Evolutionary conservation across 495 filamentous ascomycete genomes (phyloP).

Genomic region (Parathielavia hyrcaniae): DNA sequence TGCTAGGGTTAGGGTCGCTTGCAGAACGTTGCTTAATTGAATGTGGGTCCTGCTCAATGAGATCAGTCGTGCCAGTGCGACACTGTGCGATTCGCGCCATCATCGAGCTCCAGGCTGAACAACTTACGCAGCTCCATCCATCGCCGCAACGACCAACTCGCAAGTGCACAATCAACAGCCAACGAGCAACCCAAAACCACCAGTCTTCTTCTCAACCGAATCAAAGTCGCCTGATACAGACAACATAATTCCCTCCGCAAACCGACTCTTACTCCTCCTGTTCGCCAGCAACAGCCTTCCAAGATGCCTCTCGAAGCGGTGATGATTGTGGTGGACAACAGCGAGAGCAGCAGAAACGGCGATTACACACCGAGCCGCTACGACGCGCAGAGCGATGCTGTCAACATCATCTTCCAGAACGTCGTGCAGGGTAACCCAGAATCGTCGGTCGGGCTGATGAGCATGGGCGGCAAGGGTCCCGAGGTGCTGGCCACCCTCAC

Average conservation of each 20-base stretch:
- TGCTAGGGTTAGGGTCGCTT: background rate
- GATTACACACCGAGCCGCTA: constrained; percentile 92
- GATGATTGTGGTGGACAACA: constrained; percentile 86
- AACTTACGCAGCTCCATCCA: constrained; percentile 26
- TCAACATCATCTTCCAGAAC: constrained; percentile 86
- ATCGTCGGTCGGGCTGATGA: constrained; percentile 95
- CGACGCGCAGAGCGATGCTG: constrained; percentile 91
- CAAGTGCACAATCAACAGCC: background rate
- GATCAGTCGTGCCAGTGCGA: background rate
- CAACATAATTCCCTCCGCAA: background rate
- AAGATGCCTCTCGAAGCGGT: constrained; percentile 59
- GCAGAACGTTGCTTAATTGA: background rate
- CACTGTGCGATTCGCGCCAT: background rate
- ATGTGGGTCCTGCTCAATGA: background rate
- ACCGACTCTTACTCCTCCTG: background rate
- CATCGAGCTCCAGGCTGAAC: constrained; percentile 18
- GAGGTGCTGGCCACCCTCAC: constrained; percentile 96
- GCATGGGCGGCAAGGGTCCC: constrained; percentile 93
- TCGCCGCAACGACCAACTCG: constrained; percentile 4
- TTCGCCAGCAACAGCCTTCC: constrained; percentile 18
- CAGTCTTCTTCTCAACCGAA: background rate
- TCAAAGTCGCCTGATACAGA: background rate
- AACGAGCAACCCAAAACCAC: background rate
- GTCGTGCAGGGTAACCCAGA: constrained; percentile 94
- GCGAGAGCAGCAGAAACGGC: constrained; percentile 94